Base-by-base conservation (phyloP, 106 monocot genomes). In the Ottelia alismoides region DNA sequence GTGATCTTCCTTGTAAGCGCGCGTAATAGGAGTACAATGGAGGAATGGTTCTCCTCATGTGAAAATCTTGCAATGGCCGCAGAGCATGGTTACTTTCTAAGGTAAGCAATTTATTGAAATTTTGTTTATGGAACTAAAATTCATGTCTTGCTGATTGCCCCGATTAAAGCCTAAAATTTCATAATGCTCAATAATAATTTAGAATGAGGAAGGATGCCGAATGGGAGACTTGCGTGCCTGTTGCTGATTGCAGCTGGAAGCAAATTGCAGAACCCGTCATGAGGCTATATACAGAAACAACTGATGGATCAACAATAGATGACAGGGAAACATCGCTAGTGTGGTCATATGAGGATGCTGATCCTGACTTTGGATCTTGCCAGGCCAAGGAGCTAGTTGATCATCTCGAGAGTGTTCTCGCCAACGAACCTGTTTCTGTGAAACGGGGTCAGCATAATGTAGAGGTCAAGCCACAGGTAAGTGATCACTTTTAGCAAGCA, bases 381-480 rank as follows among this genome's bases (percentile, higher is more conserved):
- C 53, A 54, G 28, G 53, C 53, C 1, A 54, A 29, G 53, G 53
- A 54, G 14, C 14, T 54, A 12, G 2, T 54, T 3, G 18, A 26
- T 19, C 53, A 54, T 19, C 53, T 54, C 14, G 28, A 29, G 18
- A 28, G 5, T 16, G 53, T 54, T 17, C 28, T 54, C 6, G 53
- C 53, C 18, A 54, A 54, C 14, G 53, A 54, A 16, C 53, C 53
- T 5, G 53, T 54, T 11, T 14, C 14, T 17, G 53, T 54, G 4
- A 28, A 26, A 2, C 11, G 53, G 17, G 53, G 53, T 19, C 53
- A 54, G 11, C 53, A 54, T 19, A 54, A 28, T 19, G 53, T 54
- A 5, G 53, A 54, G n/a, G 53, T 12, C 27, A 54, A 54, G 28
- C 53, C 56, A n/a, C 56, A 22, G 18, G 31, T 31, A n/a, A n/a